A percentile compares a stretch with the other conserved stretches of the same genome.
These are phyloP conservation scores for Nidularia sp. DNA, from an alignment of 768 basidiomycete species.

Conservation along the genomic window DNA sequence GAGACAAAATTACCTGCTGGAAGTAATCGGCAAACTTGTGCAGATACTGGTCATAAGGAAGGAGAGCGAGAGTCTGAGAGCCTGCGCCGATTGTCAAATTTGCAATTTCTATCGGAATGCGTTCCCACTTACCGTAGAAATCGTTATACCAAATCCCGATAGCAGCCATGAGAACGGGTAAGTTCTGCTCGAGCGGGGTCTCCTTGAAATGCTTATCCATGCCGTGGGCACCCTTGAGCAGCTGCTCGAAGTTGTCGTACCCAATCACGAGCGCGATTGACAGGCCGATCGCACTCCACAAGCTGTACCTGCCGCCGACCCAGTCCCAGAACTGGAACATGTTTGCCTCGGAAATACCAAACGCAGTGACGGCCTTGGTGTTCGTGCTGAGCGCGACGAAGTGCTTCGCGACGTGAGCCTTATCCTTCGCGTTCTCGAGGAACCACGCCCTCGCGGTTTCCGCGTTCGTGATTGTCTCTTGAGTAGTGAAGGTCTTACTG, in stretches of 20 bases:
- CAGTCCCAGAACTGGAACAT: slow-evolving; percentile 99
- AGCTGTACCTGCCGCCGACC: slow-evolving; percentile 97
- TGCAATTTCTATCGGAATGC: not conserved
- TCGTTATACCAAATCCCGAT: slow-evolving; percentile 99
- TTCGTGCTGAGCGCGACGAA: slow-evolving; percentile 98
- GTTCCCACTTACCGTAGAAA: slow-evolving; percentile 65
- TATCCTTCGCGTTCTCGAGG: slow-evolving; percentile 77
- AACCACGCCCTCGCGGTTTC: slow-evolving; percentile 95
- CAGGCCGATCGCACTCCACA: slow-evolving; percentile 98
- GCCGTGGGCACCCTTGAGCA: slow-evolving; percentile 89
- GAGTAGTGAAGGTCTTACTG: slow-evolving; percentile 99
- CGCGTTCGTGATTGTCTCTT: slow-evolving; percentile 99
- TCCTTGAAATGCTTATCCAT: slow-evolving; percentile 98
- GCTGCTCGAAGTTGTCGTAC: slow-evolving; percentile 87
- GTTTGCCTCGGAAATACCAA: slow-evolving; percentile 87
- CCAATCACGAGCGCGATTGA: slow-evolving; percentile 93
- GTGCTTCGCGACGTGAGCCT: slow-evolving; percentile 94
- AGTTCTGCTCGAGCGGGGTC: slow-evolving; percentile 81
- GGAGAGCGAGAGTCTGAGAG: slow-evolving; percentile 89
- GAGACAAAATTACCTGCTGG: slow-evolving; percentile 64
- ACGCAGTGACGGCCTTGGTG: slow-evolving; percentile 86
- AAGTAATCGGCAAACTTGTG: slow-evolving; percentile 99
- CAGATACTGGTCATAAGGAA: slow-evolving; percentile 98
- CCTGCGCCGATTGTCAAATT: slow-evolving; percentile 31
- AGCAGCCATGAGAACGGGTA: slow-evolving; percentile 87